These are phyloP conservation scores for Glutinoglossum americanum DNA, from an alignment of 495 filamentous ascomycete species.

Conservation along the genomic window DNA sequence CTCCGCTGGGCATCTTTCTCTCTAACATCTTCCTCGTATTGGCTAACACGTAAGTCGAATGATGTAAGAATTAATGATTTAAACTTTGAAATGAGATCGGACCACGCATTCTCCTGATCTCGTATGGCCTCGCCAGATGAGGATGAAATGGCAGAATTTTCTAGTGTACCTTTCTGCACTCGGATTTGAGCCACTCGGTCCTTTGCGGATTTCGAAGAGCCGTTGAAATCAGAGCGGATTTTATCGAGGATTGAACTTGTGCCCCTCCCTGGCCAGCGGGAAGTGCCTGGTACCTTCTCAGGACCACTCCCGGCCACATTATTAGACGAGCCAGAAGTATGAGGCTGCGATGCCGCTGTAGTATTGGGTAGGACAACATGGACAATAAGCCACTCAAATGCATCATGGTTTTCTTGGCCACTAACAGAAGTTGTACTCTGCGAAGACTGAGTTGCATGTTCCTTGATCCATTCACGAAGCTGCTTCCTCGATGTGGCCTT, in stretches of 20 bases:
- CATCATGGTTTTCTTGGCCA: constrained; percentile 69
- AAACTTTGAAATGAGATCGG: constrained; percentile 67
- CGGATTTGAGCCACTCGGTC: constrained; percentile 78
- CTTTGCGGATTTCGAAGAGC: constrained; percentile 47
- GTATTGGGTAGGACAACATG: constrained; percentile 77
- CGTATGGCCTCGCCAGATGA: constrained; percentile 22
- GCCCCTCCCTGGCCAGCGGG: constrained; percentile 54
- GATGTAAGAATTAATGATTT: constrained; percentile 72
- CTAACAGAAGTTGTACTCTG: constrained; percentile 22
- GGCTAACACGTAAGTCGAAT: constrained; percentile 74
- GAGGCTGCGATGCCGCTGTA: constrained; percentile 45
- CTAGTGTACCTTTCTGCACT: constrained; percentile 28
- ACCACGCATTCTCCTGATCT: constrained; percentile 51
- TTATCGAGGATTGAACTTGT: constrained; percentile 75
- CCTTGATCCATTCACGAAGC: constrained; percentile 78
- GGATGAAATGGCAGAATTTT: constrained; percentile 11
- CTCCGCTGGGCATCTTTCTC: constrained; percentile 77
- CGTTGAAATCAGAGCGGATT: constrained; percentile 78
- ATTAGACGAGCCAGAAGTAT: constrained; percentile 20
- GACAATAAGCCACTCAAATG: constrained; percentile 88
- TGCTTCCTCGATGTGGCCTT: constrained; percentile 54
- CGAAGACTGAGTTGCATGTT: constrained; percentile 32
- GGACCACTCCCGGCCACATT: constrained; percentile 19
- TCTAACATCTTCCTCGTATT: constrained; percentile 93
- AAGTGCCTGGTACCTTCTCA: constrained; percentile 24